These are phyloP conservation scores for Elongisporangium anandrum DNA, from an alignment of 352 stramenopile species.

Conservation along the genomic window DNA sequence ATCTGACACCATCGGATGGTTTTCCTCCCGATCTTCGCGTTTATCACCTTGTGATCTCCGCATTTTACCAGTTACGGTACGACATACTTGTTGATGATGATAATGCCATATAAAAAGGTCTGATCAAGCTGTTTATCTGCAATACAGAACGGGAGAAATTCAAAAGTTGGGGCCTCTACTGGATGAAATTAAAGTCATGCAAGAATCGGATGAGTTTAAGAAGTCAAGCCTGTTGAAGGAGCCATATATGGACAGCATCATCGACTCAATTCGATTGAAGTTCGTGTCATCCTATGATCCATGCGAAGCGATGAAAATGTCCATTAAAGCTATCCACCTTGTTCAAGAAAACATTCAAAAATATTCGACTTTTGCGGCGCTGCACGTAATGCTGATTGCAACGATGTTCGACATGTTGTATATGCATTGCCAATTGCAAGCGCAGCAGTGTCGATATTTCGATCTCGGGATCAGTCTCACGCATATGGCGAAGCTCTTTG, in stretches of 20 bases:
- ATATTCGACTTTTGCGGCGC: slow-evolving; percentile 23
- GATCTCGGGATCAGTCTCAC: slow-evolving; percentile 57
- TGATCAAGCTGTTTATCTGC: neutral
- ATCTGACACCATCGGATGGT: slow-evolving; percentile 13
- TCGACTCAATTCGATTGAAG: slow-evolving; percentile 41
- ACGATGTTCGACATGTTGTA: slow-evolving; percentile 70
- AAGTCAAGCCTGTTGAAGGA: slow-evolving; percentile 20
- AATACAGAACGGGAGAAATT: slow-evolving; percentile 31
- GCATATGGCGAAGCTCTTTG: slow-evolving; percentile 60
- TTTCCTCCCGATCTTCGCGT: slow-evolving; percentile 31
- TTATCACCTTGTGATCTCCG: slow-evolving; percentile 57
- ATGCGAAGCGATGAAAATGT: slow-evolving; percentile 36
- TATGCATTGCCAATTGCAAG: slow-evolving; percentile 51
- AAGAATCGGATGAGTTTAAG: slow-evolving; percentile 2
- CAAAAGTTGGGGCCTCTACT: slow-evolving; percentile 39
- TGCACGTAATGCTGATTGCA: slow-evolving; percentile 46
- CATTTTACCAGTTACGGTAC: slow-evolving; percentile 55
- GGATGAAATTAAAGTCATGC: slow-evolving; percentile 31
- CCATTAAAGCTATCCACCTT: slow-evolving; percentile 43
- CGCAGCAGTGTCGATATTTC: slow-evolving; percentile 54
- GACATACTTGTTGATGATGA: neutral
- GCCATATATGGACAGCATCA: slow-evolving; percentile 45
- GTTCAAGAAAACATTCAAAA: slow-evolving; percentile 46
- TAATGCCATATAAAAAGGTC: neutral
- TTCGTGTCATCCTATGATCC: slow-evolving; percentile 36